phyloP scores from a whole-genome alignment of 805 yeast species.

The Kuraishia capsulata region DNA sequence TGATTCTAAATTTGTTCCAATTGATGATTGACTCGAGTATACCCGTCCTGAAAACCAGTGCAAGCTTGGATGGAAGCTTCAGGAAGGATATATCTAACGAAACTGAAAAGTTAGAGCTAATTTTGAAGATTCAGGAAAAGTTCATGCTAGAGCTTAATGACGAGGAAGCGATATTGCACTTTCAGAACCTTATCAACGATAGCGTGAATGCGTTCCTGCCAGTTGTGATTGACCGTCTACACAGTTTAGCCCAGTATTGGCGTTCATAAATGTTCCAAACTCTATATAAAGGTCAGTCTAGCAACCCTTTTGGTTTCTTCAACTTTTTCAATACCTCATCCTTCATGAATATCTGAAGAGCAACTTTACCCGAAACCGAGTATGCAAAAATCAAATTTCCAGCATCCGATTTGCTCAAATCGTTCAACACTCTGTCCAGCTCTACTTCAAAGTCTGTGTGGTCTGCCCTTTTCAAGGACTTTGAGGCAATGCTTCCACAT shows the following conservation, averaged over 20 bases:
- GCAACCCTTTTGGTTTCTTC: not conserved
- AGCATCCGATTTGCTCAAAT: slow-evolving; percentile 16
- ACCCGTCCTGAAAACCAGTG: slow-evolving; percentile 62
- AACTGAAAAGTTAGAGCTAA: slow-evolving; percentile 77
- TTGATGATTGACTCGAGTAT: slow-evolving; percentile 90
- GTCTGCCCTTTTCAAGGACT: slow-evolving; percentile 12
- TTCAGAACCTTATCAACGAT: slow-evolving; percentile 88
- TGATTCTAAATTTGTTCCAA: slow-evolving; percentile 84
- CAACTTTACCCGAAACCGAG: slow-evolving; percentile 16
- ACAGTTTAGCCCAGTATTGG: slow-evolving; percentile 97
- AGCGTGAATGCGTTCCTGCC: slow-evolving; percentile 92
- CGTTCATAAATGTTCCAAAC: slow-evolving; percentile 46
- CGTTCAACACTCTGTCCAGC: slow-evolving; percentile 8
- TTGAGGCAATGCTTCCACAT: slow-evolving; percentile 9
- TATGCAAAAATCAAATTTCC: slow-evolving; percentile 20
- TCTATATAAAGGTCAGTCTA: not conserved
- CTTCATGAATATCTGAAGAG: slow-evolving; percentile 17
- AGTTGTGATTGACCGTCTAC: slow-evolving; percentile 89
- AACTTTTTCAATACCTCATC: slow-evolving; percentile 13
- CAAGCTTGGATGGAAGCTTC: slow-evolving; percentile 2
- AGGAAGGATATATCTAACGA: slow-evolving; percentile 19
- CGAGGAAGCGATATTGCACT: slow-evolving; percentile 91
- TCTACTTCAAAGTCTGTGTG: slow-evolving; percentile 8
- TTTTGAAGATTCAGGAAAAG: slow-evolving; percentile 87
- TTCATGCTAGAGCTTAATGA: slow-evolving; percentile 90